Evolutionary conservation across 495 filamentous ascomycete species (phyloP).

Genomic region (Trypethelium eluteriae): DNA sequence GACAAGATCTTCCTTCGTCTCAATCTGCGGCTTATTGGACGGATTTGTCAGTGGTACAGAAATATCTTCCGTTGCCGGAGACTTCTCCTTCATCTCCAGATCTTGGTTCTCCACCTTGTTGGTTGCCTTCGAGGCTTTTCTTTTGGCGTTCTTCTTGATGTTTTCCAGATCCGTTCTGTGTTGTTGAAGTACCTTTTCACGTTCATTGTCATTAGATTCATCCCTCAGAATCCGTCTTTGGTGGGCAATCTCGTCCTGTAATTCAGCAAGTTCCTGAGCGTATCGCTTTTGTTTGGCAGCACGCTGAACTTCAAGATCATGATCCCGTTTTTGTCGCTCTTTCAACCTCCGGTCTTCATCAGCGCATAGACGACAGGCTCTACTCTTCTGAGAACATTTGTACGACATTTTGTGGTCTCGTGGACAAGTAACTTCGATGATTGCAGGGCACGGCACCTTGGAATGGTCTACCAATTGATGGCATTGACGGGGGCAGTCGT

Average conservation of each 20-base stretch:
- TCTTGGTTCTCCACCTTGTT: background rate
- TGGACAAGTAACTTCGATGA: constrained; percentile 44
- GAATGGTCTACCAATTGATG: constrained; percentile 63
- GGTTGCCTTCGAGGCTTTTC: background rate
- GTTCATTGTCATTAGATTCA: constrained; percentile 38
- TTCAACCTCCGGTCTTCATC: constrained; percentile 43
- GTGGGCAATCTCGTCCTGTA: constrained; percentile 52
- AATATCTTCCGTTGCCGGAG: background rate
- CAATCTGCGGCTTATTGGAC: background rate
- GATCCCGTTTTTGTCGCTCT: constrained; percentile 42
- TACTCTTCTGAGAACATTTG: constrained; percentile 33
- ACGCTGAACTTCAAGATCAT: constrained; percentile 47
- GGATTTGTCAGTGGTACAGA: background rate
- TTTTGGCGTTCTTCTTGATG: background rate
- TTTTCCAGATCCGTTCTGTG: constrained; percentile 35
- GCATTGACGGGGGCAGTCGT: constrained; percentile 55
- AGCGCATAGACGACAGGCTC: constrained; percentile 45
- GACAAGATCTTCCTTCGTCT: background rate
- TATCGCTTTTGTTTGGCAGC: constrained; percentile 47
- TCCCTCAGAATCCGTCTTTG: constrained; percentile 45
- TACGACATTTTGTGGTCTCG: constrained; percentile 44
- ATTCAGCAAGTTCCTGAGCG: constrained; percentile 41
- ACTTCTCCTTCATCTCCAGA: background rate
- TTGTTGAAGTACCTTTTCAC: constrained; percentile 43
- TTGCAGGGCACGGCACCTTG: constrained; percentile 47